Conservation (phyloP, 129 eudicot genomes). For the Artemisia argyi region DNA sequence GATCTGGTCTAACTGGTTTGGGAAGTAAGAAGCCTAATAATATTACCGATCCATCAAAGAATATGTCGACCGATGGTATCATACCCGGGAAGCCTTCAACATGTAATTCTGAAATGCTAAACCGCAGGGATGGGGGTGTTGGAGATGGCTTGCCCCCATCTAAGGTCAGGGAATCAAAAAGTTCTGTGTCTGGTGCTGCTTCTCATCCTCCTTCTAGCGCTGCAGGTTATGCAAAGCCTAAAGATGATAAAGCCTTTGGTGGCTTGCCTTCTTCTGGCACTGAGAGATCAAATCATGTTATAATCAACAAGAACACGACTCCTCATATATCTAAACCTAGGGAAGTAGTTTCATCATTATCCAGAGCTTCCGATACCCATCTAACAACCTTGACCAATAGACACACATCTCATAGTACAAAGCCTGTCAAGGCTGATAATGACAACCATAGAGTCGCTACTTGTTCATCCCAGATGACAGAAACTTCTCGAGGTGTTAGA, state of each 20-base stretch:
- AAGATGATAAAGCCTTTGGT: conserved; percentile 19
- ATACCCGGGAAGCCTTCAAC: conserved; percentile 17
- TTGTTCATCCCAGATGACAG: conserved; percentile 30
- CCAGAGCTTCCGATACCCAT: too few relatives aligned
- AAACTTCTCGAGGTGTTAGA: conserved; percentile 26
- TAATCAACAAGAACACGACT: conserved; percentile 18
- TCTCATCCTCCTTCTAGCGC: conserved; percentile 9
- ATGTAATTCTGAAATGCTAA: conserved; percentile 25
- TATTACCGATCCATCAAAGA: conserved; percentile 18
- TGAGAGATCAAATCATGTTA: conserved; percentile 18
- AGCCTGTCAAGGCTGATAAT: conserved; percentile 29
- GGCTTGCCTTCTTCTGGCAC: conserved; percentile 20
- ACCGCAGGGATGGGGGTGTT: conserved; percentile 9
- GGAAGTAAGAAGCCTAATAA: conserved; percentile 30
- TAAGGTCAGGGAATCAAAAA: conserved; percentile 26
- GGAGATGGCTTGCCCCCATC: conserved; percentile 6
- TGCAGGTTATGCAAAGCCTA: conserved; percentile 21
- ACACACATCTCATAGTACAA: conserved; percentile 27
- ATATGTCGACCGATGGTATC: conserved; percentile 22
- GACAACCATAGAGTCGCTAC: conserved; percentile 28
- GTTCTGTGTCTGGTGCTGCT: conserved; percentile 13
- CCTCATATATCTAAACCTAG: neutral
- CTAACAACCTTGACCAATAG: conserved; percentile 28
- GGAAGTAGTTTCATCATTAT: too few relatives aligned
- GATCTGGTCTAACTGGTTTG: conserved; percentile 20